These are phyloP conservation scores for Blepharisma japonicum DNA, from an alignment of 73 alveolate genomes.

Conservation along the genomic window DNA sequence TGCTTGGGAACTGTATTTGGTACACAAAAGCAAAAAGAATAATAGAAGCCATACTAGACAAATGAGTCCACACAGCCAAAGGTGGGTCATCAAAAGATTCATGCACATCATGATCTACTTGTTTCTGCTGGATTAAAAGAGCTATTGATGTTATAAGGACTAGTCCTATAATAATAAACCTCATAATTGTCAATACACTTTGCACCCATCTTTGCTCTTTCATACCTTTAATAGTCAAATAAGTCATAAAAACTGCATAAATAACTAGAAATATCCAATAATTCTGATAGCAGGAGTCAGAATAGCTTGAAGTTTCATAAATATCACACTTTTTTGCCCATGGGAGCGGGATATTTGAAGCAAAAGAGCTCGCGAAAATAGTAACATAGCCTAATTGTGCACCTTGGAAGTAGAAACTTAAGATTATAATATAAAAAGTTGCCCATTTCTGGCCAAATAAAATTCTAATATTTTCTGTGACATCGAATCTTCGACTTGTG, in stretches of 20 bases:
- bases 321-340: not conserved
- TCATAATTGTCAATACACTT: not conserved
- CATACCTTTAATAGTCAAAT: not conserved
- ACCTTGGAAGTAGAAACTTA: not conserved
- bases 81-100: not conserved
- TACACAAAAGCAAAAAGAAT: not conserved
- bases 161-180: not conserved
- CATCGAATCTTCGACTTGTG: slow-evolving; percentile 7
- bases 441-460: slow-evolving; percentile 13
- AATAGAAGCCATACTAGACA: not conserved
- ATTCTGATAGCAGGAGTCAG: not conserved
- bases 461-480: not conserved
- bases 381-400: not conserved
- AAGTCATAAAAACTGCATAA: not conserved
- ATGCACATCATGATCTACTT: not conserved
- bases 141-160: not conserved
- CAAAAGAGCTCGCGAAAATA: not conserved
- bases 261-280: not conserved
- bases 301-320: not conserved
- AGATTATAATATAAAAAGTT: not conserved
- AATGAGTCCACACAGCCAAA: not conserved
- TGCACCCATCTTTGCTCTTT: not conserved
- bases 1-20: not conserved
- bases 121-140: not conserved
- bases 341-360: not conserved